phyloP scores from a whole-genome alignment of 2,329 filamentous ascomycete genomes.

The Fusarium newnesense region DNA sequence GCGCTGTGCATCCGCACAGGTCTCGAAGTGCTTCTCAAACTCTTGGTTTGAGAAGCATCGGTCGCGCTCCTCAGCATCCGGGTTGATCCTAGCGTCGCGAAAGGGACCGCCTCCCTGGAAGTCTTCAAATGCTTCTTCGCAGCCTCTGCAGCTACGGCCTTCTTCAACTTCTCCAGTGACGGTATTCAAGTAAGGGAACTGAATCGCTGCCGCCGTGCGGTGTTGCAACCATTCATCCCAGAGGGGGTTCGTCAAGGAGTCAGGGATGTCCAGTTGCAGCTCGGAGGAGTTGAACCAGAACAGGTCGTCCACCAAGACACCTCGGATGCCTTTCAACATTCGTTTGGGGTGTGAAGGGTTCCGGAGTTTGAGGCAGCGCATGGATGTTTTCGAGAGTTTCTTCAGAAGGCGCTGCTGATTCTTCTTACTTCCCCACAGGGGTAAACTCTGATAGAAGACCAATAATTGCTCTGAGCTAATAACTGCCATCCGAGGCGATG shows the following conservation, averaged over 20 bases:
- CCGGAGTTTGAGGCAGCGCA: not conserved
- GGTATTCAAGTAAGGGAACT: not conserved
- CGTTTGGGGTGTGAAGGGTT: fast-evolving
- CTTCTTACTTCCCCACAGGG: too few relatives aligned
- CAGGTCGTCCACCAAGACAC: not conserved
- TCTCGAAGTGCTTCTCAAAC: not conserved
- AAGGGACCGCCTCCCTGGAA: not conserved
- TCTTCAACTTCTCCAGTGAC: fast-evolving
- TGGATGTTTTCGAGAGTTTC: too few relatives aligned
- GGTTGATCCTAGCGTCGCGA: too few relatives aligned
- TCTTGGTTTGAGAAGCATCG: not conserved
- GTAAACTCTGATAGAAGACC: too few relatives aligned
- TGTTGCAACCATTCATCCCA: not conserved
- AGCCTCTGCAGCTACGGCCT: not conserved
- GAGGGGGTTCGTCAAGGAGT: too few relatives aligned
- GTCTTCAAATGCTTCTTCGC: fast-evolving
- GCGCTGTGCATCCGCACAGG: not conserved
- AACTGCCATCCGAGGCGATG: not conserved
- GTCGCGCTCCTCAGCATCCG: not conserved
- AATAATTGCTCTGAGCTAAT: too few relatives aligned
- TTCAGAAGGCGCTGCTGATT: too few relatives aligned
- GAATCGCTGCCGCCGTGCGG: fast-evolving
- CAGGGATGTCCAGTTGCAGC: too few relatives aligned
- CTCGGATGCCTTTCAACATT: too few relatives aligned
- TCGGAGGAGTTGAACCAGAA: not conserved